Percentiles rank a stretch among this genome's conserved stretches.
Evolutionary conservation across 2,329 filamentous ascomycete species (phyloP).

Genomic region (Ramularia endophylla): DNA sequence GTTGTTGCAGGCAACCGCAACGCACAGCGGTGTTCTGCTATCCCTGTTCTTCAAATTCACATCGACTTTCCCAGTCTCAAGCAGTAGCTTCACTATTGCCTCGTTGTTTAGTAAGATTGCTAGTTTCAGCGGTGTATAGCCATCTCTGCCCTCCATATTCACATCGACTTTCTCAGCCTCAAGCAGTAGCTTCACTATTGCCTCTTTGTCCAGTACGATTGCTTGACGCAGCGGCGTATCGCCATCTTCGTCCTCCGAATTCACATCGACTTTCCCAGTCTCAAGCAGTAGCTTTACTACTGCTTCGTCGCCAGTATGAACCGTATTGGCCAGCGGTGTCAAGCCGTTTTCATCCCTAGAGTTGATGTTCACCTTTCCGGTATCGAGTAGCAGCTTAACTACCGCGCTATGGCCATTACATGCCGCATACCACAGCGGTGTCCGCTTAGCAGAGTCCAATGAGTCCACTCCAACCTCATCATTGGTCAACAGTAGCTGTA

Average conservation of each 20-base stretch:
- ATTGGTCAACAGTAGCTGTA: neutral
- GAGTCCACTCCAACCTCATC: neutral
- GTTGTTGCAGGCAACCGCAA: too few species aligned
- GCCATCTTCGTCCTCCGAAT: neutral
- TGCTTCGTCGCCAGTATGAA: neutral
- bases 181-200: neutral
- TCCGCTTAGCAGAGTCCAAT: neutral
- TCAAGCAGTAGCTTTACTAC: neutral
- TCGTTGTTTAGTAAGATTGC: neutral
- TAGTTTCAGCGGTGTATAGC: neutral
- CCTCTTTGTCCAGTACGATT: neutral
- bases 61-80: neutral
- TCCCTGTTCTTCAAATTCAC: too few species aligned
- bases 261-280: neutral
- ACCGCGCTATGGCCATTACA: neutral
- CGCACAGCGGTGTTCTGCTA: too few species aligned
- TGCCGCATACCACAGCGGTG: neutral
- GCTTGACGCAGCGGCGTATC: neutral
- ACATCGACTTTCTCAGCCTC: neutral
- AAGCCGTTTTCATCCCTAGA: neutral
- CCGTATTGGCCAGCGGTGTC: neutral
- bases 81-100: neutral
- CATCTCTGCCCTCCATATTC: neutral
- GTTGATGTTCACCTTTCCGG: neutral
- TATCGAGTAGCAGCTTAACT: neutral